Percentiles rank a stretch among this genome's conserved stretches.
Evolutionary conservation across 768 basidiomycete genomes (phyloP).

Genomic region (Suillus clintonianus): DNA sequence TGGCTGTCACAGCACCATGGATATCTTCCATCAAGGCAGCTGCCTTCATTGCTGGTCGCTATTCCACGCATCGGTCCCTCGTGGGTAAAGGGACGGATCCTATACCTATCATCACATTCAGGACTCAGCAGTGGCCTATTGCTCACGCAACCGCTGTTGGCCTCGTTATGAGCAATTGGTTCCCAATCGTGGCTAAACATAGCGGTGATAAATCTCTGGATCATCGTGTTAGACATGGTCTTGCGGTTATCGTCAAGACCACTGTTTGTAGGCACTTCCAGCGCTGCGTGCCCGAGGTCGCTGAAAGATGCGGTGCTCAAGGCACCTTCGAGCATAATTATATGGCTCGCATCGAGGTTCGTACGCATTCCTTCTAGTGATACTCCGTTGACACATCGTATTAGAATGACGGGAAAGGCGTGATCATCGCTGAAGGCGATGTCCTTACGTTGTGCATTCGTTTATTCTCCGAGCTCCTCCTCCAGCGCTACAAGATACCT

Average conservation of each 20-base stretch:
- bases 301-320: constrained; percentile 68
- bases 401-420: constrained; percentile 49
- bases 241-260: constrained; percentile 59
- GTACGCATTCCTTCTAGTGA: constrained; percentile 15
- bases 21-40: constrained; percentile 53
- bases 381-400: background rate
- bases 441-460: constrained; percentile 55
- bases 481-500: constrained; percentile 54
- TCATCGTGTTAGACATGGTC: constrained; percentile 52
- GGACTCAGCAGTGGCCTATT: constrained; percentile 66
- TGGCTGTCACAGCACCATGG: constrained; percentile 50
- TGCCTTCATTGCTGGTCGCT: constrained; percentile 58
- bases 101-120: constrained; percentile 59
- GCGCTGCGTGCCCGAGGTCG: constrained; percentile 50
- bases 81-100: constrained; percentile 43
- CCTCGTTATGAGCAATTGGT: constrained; percentile 54
- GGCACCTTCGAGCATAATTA: constrained; percentile 67
- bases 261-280: constrained; percentile 56
- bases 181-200: constrained; percentile 36
- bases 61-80: constrained; percentile 56
- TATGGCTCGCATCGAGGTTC: constrained; percentile 55
- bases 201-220: constrained; percentile 43
- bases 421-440: constrained; percentile 59
- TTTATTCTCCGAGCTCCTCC: constrained; percentile 59
- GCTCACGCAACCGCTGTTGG: constrained; percentile 52